Base-by-base conservation (phyloP, 257 asterid genomes). In the Leonotis leonurus region DNA sequence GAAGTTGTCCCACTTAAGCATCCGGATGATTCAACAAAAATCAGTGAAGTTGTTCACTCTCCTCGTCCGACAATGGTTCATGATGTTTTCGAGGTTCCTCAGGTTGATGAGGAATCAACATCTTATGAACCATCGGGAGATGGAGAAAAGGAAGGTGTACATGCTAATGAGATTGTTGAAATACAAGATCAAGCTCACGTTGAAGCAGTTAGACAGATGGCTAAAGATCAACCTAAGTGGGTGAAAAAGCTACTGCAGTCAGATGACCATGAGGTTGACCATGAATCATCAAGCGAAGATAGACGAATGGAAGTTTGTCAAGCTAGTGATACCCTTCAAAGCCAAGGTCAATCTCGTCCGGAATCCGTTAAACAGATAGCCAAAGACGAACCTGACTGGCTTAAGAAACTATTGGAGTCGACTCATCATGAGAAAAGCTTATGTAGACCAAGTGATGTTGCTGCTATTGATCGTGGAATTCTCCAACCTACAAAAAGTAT, bases 71-170 rank as follows among this genome's bases (percentile, higher is more conserved):
- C 83, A 1, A 80, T 57, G 11, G 78, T 85, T 17, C 87, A 79
- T 69, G 97, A 92, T 80, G 97, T 92, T 39, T 92, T 89, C 26
- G 99, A 92, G 71, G 99, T 92, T 30, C 99, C 99, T 5, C 90
- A 81, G 63, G 76, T 39, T 22, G 90, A 75, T 18, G 41, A 70
- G 63, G 70, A 61, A 46, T 35, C 46, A 9, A 52, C 41, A 9
- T 46, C 64, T 54, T 36, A 62, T 30, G 89, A 75, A 57, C 62
- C 76, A 18, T 57, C 52, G 33, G 73, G 73, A 51, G 72, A 52
- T 17, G 60, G 60, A 22, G 69, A 55, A 32, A 75, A 78, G 77
- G 65, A 8, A 6, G 51, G 57, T 45, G 50, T 11, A 33, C 50
- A 48, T 24, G 70, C 45, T 30, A 67, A 50, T 11, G 81, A 70